Conservation (phyloP, 371 early-diverging fungal genomes). For the Lichtheimia corymbifera region DNA sequence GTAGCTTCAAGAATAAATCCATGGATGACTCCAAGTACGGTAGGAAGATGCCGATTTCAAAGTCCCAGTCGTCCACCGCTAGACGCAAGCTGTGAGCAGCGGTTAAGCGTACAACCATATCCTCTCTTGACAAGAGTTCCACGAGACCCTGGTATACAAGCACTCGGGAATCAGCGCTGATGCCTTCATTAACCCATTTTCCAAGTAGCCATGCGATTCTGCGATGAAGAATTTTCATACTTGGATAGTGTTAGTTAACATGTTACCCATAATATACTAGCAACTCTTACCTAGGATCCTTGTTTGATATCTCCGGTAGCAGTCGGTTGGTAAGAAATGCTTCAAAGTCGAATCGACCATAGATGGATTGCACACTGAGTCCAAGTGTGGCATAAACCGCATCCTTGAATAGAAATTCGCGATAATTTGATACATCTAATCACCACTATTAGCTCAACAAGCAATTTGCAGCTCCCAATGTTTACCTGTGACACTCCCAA, state of each 20-base stretch:
- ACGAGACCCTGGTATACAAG: conserved; percentile 71
- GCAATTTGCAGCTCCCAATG: background rate
- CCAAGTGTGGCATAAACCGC: conserved; percentile 85
- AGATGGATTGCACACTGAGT: conserved; percentile 81
- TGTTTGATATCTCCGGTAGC: conserved; percentile 52
- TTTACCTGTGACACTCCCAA: conserved; percentile 65
- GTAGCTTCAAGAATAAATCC: conserved; percentile 51
- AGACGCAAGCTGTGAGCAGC: conserved; percentile 70
- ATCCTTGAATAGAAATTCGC: conserved; percentile 74
- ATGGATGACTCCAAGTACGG: conserved; percentile 73
- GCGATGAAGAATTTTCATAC: conserved; percentile 66
- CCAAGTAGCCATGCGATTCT: conserved; percentile 85
- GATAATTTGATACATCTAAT: conserved; percentile 42
- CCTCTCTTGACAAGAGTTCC: conserved; percentile 64
- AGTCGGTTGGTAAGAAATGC: conserved; percentile 67
- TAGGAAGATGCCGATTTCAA: conserved; percentile 69
- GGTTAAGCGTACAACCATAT: conserved; percentile 82
- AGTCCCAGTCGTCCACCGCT: conserved; percentile 89
- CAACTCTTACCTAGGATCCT: conserved; percentile 42
- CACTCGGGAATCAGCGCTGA: conserved; percentile 64
- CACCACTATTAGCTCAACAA: background rate
- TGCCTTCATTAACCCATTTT: conserved; percentile 84
- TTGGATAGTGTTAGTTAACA: conserved; percentile 17
- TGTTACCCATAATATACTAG: background rate
- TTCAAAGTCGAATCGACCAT: conserved; percentile 83